Evolutionary conservation across 2,329 filamentous ascomycete genomes (phyloP).

Genomic region (Sclerotinia subarctica): DNA sequence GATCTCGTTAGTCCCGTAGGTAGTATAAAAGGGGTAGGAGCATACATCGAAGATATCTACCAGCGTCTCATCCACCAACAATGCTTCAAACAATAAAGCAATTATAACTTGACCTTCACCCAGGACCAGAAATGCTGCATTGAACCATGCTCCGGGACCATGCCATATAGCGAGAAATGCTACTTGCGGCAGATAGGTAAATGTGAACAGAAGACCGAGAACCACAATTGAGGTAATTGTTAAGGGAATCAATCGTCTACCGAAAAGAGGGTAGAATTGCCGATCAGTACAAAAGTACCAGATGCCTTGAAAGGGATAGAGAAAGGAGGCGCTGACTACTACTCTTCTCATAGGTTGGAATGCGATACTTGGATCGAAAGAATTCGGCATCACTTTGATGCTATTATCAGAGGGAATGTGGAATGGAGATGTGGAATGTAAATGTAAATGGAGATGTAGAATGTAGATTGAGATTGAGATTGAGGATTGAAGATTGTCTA

Average conservation of each 20-base stretch:
- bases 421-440: neutral
- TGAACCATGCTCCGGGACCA: constrained; percentile 82
- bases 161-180: constrained; percentile 89
- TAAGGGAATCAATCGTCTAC: constrained; percentile 73
- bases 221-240: constrained; percentile 79
- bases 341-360: constrained; percentile 29
- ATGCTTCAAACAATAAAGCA: constrained; percentile 65
- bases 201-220: constrained; percentile 81
- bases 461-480: neutral
- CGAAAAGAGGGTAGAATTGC: constrained; percentile 79
- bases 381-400: constrained; percentile 11
- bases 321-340: constrained; percentile 37
- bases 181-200: constrained; percentile 84
- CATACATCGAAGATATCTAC: constrained; percentile 79
- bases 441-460: neutral
- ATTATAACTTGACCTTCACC: constrained; percentile 54
- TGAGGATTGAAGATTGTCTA: neutral
- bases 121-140: constrained; percentile 82
- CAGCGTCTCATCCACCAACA: constrained; percentile 75
- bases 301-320: constrained; percentile 67
- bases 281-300: constrained; percentile 75
- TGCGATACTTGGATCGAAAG: constrained; percentile 14
- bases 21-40: neutral
- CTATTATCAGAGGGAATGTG: neutral
- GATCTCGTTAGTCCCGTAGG: neutral